These are phyloP conservation scores for Trichoderma atrobrunneum DNA, from an alignment of 2,329 filamentous ascomycete genomes.

Conservation along the genomic window DNA sequence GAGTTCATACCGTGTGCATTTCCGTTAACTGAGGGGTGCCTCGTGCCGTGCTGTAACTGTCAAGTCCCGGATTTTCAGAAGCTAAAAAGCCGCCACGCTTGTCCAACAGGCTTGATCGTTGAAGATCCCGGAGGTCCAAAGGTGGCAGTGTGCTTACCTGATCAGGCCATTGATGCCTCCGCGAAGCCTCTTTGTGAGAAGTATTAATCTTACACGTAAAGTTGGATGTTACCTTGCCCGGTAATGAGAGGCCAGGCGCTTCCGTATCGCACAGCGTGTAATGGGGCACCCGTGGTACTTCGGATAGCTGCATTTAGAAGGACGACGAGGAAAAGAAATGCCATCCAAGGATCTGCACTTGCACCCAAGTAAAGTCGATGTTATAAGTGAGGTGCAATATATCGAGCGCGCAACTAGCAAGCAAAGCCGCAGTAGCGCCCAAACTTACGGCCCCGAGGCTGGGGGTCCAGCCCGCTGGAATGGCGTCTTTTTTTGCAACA, in stretches of 20 bases:
- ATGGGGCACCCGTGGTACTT: not conserved
- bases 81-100: not conserved
- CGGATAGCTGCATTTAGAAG: not conserved
- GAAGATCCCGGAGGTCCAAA: not conserved
- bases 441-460: not conserved
- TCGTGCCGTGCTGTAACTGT: not conserved
- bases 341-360: not conserved
- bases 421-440: conserved; percentile 8
- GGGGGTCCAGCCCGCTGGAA: not conserved
- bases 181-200: not conserved
- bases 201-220: not conserved
- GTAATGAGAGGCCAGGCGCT: not conserved
- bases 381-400: not conserved
- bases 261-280: not conserved
- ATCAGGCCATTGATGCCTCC: not conserved
- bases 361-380: not conserved
- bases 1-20: conserved; percentile 2
- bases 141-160: not conserved
- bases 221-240: not conserved
- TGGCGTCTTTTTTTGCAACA: not conserved
- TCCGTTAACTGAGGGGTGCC: not conserved
- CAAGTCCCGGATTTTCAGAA: not conserved
- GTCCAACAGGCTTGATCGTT: not conserved
- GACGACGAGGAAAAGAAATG: not conserved
- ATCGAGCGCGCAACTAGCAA: not conserved